A percentile compares a stretch with the other conserved stretches of the same genome.
Evolutionary conservation across 1,139 yeast species (phyloP).

Genomic region (Pichia sp.): DNA sequence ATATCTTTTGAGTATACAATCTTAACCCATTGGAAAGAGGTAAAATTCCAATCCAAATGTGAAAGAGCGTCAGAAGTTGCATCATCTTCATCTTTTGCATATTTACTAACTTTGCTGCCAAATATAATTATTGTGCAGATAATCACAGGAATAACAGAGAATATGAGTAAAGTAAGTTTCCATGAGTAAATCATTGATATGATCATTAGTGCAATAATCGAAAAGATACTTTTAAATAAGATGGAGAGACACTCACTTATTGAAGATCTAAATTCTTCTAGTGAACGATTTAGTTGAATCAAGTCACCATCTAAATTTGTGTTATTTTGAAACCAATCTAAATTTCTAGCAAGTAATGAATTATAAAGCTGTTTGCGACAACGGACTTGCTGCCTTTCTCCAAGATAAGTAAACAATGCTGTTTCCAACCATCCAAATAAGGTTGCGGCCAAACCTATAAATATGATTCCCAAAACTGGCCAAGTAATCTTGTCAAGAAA

Average conservation of each 20-base stretch:
- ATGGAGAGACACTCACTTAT: conserved; percentile 61
- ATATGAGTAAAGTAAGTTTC: conserved; percentile 69
- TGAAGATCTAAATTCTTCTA: conserved; percentile 71
- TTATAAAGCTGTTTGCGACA: conserved; percentile 42
- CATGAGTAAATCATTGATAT: conserved; percentile 76
- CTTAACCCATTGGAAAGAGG: conserved; percentile 53
- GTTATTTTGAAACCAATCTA: conserved; percentile 56
- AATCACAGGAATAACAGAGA: conserved; percentile 68
- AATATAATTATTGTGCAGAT: conserved; percentile 41
- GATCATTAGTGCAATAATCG: conserved; percentile 49
- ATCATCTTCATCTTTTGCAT: conserved; percentile 51
- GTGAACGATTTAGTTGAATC: conserved; percentile 61
- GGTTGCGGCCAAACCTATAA: conserved; percentile 49
- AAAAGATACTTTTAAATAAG: conserved; percentile 43
- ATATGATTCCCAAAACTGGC: conserved; percentile 47
- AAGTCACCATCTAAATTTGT: conserved; percentile 54
- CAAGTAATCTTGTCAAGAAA: conserved; percentile 41
- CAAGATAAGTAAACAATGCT: conserved; percentile 58
- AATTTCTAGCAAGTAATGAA: conserved; percentile 33
- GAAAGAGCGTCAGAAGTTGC: conserved; percentile 51
- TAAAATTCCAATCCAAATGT: conserved; percentile 62
- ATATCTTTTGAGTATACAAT: conserved; percentile 47
- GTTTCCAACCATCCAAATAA: conserved; percentile 51
- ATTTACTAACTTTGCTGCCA: conserved; percentile 44
- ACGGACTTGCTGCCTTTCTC: conserved; percentile 61